Percentiles rank a stretch among this genome's conserved stretches.
Evolutionary conservation across 108 stramenopile species (phyloP).

Genomic region (Epithemia pelagica): DNA sequence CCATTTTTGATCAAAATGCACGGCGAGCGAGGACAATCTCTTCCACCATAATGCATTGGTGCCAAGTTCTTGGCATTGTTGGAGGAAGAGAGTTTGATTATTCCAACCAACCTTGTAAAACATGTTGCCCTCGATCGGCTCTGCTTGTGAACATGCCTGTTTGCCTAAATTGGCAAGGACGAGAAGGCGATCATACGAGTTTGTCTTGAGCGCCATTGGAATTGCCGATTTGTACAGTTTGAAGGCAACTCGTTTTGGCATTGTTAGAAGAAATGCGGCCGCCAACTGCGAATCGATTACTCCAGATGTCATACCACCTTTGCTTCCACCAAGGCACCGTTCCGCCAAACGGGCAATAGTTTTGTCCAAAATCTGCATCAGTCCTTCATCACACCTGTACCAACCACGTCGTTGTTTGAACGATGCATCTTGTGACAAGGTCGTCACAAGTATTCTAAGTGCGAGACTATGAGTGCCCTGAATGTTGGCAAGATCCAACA

Average conservation of each 20-base stretch:
- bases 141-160: slow-evolving; percentile 33
- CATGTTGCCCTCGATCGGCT: slow-evolving; percentile 17
- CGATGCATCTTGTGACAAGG: background rate
- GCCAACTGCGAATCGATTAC: slow-evolving; percentile 63
- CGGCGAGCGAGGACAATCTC: slow-evolving; percentile 33
- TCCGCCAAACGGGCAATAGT: slow-evolving; percentile 32
- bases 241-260: slow-evolving; percentile 70
- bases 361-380: background rate
- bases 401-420: background rate
- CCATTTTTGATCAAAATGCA: slow-evolving; percentile 55
- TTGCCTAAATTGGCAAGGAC: slow-evolving; percentile 61
- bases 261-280: slow-evolving; percentile 46
- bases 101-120: slow-evolving; percentile 37
- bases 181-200: slow-evolving; percentile 54
- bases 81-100: slow-evolving; percentile 54
- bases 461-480: slow-evolving; percentile 60
- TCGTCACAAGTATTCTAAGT: slow-evolving; percentile 34
- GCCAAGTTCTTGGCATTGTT: slow-evolving; percentile 56
- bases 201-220: slow-evolving; percentile 72
- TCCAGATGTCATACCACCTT: slow-evolving; percentile 63
- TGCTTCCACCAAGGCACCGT: slow-evolving; percentile 62
- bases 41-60: slow-evolving; percentile 67
- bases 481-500: background rate
- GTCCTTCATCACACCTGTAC: background rate
- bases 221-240: slow-evolving; percentile 63